Conservation (phyloP, 768 basidiomycete genomes). For the Infundibulicybe gibba region DNA sequence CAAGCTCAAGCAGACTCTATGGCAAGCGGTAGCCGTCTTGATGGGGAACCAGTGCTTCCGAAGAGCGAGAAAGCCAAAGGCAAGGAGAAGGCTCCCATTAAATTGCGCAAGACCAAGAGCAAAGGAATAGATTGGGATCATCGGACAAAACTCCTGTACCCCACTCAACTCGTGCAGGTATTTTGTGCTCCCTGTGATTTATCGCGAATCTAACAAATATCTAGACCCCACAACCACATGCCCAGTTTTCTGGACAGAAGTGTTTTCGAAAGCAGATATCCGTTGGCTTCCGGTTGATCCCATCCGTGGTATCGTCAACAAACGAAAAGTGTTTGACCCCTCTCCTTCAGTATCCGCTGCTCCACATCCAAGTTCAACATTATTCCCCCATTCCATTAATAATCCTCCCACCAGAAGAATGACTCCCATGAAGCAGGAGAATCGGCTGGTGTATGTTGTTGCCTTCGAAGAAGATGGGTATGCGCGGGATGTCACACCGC, state of each 20-base stretch:
- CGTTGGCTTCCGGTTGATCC: conserved; percentile 95
- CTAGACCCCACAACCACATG: conserved; percentile 59
- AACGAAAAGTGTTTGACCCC: conserved; percentile 79
- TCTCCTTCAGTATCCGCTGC: conserved; percentile 24
- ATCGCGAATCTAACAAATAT: no score
- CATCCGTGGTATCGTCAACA: conserved; percentile 74
- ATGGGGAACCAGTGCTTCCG: conserved; percentile 26
- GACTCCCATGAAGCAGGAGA: conserved; percentile 43
- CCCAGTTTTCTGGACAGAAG: conserved; percentile 96
- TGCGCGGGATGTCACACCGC: conserved; percentile 85
- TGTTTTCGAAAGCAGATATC: conserved; percentile 88
- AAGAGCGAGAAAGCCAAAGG: conserved; percentile 51
- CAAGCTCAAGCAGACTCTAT: conserved; percentile 15
- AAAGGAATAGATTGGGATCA: conserved; percentile 33
- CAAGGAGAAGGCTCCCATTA: conserved; percentile 57
- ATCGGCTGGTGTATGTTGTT: conserved; percentile 90
- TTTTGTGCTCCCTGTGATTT: no score
- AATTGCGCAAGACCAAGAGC: conserved; percentile 51
- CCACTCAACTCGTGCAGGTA: conserved; percentile 16
- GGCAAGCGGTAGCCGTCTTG: conserved; percentile 35
- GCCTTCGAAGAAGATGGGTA: conserved; percentile 94
- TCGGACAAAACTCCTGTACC: conserved; percentile 11
- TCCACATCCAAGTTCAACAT: conserved; percentile 15
- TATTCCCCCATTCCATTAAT: not conserved
- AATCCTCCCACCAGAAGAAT: conserved; percentile 9